These are phyloP conservation scores for Citropsis articulata DNA, from an alignment of 345 rosid species.

Conservation along the genomic window DNA sequence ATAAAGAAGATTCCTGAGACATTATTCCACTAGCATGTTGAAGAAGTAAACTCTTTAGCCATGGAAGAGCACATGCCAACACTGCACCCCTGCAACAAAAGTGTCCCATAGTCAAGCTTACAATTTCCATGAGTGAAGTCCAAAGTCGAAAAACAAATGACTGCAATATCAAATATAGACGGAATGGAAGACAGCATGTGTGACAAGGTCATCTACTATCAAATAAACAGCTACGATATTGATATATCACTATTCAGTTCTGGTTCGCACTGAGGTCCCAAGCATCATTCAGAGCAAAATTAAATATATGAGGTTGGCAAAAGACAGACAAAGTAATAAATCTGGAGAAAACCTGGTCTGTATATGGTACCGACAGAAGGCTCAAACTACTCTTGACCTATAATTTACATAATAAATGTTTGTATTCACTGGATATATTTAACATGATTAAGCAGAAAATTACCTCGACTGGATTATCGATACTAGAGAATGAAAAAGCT, in stretches of 20 bases:
- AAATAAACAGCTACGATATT: not conserved
- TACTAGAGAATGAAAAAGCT: conserved; percentile 67
- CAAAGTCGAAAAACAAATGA: not conserved
- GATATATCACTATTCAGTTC: not conserved
- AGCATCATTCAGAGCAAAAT: not conserved
- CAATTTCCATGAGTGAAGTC: not conserved
- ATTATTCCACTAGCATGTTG: conserved; percentile 80
- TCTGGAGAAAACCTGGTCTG: not conserved
- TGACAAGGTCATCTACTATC: not conserved
- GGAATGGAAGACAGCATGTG: not conserved
- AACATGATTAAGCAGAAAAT: not conserved
- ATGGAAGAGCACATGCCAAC: conserved; percentile 78
- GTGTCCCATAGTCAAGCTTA: not conserved
- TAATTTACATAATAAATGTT: not conserved
- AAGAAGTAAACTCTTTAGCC: conserved; percentile 79
- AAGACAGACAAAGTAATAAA: not conserved
- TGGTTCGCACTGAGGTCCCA: not conserved
- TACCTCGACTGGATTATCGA: conserved; percentile 84
- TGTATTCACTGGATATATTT: not conserved
- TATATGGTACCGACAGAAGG: not conserved
- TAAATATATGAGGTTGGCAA: not conserved
- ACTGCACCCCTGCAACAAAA: conserved; percentile 74
- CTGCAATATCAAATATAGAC: not conserved
- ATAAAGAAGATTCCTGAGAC: conserved; percentile 80
- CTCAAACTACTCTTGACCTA: not conserved